Conservation (phyloP, 257 asterid species). For the Coffea eugenioides region DNA sequence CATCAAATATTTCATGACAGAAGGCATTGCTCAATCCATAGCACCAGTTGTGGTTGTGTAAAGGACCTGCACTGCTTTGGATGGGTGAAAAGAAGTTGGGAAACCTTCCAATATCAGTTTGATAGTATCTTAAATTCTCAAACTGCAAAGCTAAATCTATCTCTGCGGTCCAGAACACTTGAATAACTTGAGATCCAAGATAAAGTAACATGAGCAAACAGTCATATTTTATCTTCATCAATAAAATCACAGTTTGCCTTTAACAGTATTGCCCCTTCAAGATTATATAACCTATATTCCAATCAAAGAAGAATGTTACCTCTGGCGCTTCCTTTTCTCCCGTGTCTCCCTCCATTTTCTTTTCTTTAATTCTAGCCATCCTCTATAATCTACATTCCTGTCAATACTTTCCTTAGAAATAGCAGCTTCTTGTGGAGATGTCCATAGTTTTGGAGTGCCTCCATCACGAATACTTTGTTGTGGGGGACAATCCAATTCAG, state of each 20-base stretch:
- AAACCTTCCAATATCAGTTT: neutral
- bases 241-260: neutral
- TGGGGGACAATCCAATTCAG: constrained; percentile 27
- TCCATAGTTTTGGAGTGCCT: constrained; percentile 28
- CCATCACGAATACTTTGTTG: constrained; percentile 37
- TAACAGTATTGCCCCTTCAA: neutral
- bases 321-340: constrained; percentile 82
- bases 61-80: neutral
- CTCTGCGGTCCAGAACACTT: neutral
- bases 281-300: constrained; percentile 3
- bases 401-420: constrained; percentile 52
- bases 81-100: neutral
- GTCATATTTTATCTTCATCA: neutral
- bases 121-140: neutral
- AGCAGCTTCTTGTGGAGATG: constrained; percentile 38
- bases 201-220: neutral
- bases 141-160: neutral
- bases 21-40: neutral
- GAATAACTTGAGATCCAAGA: neutral
- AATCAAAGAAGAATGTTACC: constrained; percentile 40
- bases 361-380: constrained; percentile 92
- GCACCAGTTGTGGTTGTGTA: neutral
- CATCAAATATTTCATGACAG: neutral
- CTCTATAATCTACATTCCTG: constrained; percentile 70
- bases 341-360: constrained; percentile 88